Conservation (phyloP, 176 grass and related monocot species). For the bread wheat (Triticum aestivum) region IWGSC_CS_RefSeq_v2.1 NC_057798.1:749055743-749056242, state of each 20-base stretch:
- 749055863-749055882: too few relatives aligned
- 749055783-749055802: too few relatives aligned
- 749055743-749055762: too few relatives aligned
- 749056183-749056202: not conserved
- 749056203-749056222: not conserved
- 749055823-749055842: not conserved
- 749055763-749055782: too few relatives aligned
- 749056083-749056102: not conserved
- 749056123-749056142: not conserved
- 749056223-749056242: not conserved
- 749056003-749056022: not conserved
- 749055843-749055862: not conserved
- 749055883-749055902: not conserved
- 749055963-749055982: not conserved
- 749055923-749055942: not conserved
- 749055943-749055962: not conserved
- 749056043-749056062: too few relatives aligned
- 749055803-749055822: not conserved
- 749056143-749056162: not conserved
- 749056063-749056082: not conserved
- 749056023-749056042: too few relatives aligned
- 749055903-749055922: not conserved
- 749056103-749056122: not conserved
- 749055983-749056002: not conserved
- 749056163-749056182: not conserved